These are phyloP conservation scores for Yamadazyma philogaea DNA, from an alignment of 805 yeast genomes.

Conservation along the genomic window DNA sequence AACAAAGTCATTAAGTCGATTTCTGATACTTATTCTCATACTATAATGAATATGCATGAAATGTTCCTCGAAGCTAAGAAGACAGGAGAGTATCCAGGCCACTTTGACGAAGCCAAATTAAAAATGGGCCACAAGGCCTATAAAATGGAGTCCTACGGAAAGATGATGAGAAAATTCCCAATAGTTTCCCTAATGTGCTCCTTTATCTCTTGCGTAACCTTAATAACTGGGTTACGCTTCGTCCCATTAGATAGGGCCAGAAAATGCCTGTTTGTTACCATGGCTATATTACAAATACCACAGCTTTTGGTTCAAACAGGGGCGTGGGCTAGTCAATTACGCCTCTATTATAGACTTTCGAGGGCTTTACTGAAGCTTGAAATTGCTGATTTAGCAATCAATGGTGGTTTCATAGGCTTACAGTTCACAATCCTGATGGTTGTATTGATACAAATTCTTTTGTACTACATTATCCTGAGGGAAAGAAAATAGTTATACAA, in stretches of 20 bases:
- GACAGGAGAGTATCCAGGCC: constrained; percentile 11
- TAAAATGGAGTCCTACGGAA: constrained; percentile 14
- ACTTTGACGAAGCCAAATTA: constrained; percentile 14
- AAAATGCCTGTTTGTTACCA: background rate
- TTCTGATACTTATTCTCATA: constrained; percentile 36
- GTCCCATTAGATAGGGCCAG: constrained; percentile 3
- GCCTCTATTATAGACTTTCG: constrained; percentile 10
- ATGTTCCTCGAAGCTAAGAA: constrained; percentile 14
- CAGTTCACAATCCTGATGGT: constrained; percentile 8
- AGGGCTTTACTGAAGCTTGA: constrained; percentile 7
- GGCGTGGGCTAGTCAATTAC: constrained; percentile 11
- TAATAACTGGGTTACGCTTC: constrained; percentile 5
- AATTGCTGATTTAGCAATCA: constrained; percentile 12
- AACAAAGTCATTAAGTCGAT: constrained; percentile 39
- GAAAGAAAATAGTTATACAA: background rate
- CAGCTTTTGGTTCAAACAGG: constrained; percentile 5
- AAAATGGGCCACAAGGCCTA: constrained; percentile 14
- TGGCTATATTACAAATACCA: constrained; percentile 4
- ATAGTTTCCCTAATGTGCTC: constrained; percentile 9
- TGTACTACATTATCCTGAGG: constrained; percentile 2
- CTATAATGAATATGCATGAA: constrained; percentile 13
- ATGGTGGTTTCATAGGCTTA: constrained; percentile 14
- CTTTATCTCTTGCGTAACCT: constrained; percentile 3
- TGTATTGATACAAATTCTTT: constrained; percentile 6
- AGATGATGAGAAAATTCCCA: constrained; percentile 13